Conservation (phyloP, 2,329 filamentous ascomycete genomes). For the Mycosphaerella arachidis region DNA sequence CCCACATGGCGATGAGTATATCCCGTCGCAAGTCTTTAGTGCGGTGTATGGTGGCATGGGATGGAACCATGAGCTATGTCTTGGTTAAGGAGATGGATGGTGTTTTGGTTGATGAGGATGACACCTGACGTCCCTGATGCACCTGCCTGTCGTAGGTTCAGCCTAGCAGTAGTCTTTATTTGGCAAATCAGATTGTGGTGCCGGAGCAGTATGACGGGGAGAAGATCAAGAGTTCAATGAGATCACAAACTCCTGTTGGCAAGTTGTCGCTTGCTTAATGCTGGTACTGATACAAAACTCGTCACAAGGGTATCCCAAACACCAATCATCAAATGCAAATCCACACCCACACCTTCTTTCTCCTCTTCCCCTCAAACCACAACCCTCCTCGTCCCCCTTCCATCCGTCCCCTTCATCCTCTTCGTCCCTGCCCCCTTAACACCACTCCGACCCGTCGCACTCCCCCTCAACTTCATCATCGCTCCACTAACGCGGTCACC, state of each 20-base stretch:
- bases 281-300: not conserved
- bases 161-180: no score
- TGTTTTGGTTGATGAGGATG: no score
- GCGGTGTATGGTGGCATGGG: no score
- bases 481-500: slow-evolving; percentile 76
- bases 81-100: no score
- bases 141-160: no score
- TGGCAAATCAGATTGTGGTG: not conserved
- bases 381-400: slow-evolving; percentile 24
- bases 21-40: no score
- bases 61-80: no score
- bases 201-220: not conserved
- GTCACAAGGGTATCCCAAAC: not conserved
- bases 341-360: not conserved
- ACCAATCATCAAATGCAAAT: not conserved
- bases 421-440: slow-evolving; percentile 53
- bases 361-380: not conserved
- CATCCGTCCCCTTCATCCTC: slow-evolving; percentile 35
- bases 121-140: no score
- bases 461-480: slow-evolving; percentile 67
- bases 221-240: not conserved
- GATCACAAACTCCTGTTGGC: not conserved
- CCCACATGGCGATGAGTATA: no score
- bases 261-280: not conserved
- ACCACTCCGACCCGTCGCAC: slow-evolving; percentile 62